These are phyloP conservation scores for Didymosphaeria variabile DNA, from an alignment of 2,329 filamentous ascomycete genomes.

Conservation along the genomic window DNA sequence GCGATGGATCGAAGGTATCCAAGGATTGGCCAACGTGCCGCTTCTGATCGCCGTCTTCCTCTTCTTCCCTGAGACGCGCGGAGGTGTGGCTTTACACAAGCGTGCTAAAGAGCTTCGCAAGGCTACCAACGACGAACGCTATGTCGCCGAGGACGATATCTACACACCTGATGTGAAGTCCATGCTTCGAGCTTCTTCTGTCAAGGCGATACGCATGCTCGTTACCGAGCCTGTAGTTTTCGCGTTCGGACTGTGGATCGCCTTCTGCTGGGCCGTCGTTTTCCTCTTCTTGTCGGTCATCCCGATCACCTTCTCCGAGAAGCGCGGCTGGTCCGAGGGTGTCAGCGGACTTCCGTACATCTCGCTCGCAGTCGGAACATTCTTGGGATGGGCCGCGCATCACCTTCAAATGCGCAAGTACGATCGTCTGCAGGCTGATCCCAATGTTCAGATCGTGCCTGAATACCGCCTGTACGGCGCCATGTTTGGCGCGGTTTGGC, in stretches of 20 bases:
- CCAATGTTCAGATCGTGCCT: slow-evolving; percentile 47
- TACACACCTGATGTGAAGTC: slow-evolving; percentile 59
- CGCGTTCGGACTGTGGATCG: slow-evolving; percentile 62
- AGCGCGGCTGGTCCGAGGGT: slow-evolving; percentile 63
- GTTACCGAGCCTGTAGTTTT: slow-evolving; percentile 61
- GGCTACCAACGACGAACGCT: slow-evolving; percentile 60
- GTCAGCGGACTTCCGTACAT: slow-evolving; percentile 62
- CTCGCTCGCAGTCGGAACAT: slow-evolving; percentile 59
- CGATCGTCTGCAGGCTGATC: slow-evolving; percentile 51
- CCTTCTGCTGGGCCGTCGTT: slow-evolving; percentile 63
- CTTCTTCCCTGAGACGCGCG: slow-evolving; percentile 59
- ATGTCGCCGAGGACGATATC: slow-evolving; percentile 61
- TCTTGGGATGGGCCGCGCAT: slow-evolving; percentile 59
- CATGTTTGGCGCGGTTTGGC: slow-evolving; percentile 42
- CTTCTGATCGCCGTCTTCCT: slow-evolving; percentile 56
- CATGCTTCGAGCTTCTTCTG: slow-evolving; percentile 59
- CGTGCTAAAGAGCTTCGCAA: slow-evolving; percentile 59
- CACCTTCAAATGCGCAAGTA: slow-evolving; percentile 63
- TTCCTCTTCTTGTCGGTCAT: slow-evolving; percentile 61
- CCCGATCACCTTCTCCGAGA: slow-evolving; percentile 55
- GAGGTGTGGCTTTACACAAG: slow-evolving; percentile 58
- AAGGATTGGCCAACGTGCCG: slow-evolving; percentile 62
- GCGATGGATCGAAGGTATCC: slow-evolving; percentile 64
- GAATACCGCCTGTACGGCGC: slow-evolving; percentile 46
- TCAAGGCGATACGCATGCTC: slow-evolving; percentile 62